These are phyloP conservation scores for Fusarium phyllophilum DNA, from an alignment of 2,329 filamentous ascomycete species.

Conservation along the genomic window DNA sequence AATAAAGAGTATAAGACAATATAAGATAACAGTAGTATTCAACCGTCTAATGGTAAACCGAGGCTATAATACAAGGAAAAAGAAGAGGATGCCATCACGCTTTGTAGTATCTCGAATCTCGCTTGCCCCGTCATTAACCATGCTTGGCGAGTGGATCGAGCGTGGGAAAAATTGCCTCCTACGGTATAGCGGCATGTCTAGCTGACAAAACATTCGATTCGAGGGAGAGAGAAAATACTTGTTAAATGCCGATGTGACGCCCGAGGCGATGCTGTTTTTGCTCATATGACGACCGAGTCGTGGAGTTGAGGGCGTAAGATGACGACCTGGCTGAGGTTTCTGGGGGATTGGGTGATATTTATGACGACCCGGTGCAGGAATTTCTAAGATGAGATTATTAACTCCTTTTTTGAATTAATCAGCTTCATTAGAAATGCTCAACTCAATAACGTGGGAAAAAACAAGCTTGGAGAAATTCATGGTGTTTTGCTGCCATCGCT, in stretches of 20 bases:
- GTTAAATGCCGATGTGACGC: conserved; percentile 9
- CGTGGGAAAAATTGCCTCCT: conserved; percentile 11
- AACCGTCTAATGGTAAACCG: neutral
- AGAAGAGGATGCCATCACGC: conserved; percentile 9
- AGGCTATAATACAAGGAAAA: neutral
- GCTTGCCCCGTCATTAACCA: conserved; percentile 17
- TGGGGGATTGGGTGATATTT: conserved; percentile 1
- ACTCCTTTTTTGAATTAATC: neutral
- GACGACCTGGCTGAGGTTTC: conserved; percentile 11
- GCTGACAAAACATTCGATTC: conserved; percentile 24
- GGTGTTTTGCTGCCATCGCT: neutral
- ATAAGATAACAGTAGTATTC: neutral
- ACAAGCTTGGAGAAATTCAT: neutral
- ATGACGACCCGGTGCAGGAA: conserved; percentile 8
- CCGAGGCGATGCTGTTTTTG: conserved; percentile 5
- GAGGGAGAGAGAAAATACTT: neutral
- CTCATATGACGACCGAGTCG: conserved; percentile 12
- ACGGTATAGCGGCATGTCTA: conserved; percentile 15
- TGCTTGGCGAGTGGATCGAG: conserved; percentile 18
- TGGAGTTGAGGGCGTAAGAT: conserved; percentile 26
- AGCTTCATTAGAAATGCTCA: neutral
- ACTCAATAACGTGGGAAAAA: neutral
- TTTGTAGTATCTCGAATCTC: conserved; percentile 20
- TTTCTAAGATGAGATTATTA: neutral
- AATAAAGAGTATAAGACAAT: neutral